A percentile compares a stretch with the other conserved stretches of the same genome.
Conservation (phyloP, 2,329 filamentous ascomycete species). For the Dothideomycetes sp. region DNA sequence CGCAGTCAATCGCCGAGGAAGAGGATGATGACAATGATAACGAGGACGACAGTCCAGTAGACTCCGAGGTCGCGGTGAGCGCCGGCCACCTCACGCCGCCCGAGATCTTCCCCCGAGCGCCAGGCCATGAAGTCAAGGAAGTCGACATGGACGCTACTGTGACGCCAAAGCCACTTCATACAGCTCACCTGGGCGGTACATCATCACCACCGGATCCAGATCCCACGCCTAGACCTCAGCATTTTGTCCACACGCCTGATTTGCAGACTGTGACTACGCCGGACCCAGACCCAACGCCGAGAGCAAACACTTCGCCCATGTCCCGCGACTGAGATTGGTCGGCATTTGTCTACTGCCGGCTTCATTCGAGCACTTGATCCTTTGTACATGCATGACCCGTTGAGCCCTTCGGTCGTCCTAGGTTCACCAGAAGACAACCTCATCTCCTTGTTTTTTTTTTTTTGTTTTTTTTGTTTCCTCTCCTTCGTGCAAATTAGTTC, state of each 20-base stretch:
- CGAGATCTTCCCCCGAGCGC: constrained; percentile 35
- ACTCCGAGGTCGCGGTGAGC: too few species aligned
- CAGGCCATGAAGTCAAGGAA: constrained; percentile 31
- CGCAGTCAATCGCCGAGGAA: constrained; percentile 2
- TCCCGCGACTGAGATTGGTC: neutral
- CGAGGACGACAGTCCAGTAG: too few species aligned
- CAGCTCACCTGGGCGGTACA: constrained; percentile 6
- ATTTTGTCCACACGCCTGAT: neutral
- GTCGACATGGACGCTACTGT: constrained; percentile 26
- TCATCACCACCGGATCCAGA: neutral
- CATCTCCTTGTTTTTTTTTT: neutral
- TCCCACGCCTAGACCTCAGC: neutral
- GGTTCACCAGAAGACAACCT: neutral
- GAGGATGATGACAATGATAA: too few species aligned
- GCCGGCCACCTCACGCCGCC: constrained; percentile 45
- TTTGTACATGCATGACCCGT: too few species aligned
- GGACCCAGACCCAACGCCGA: constrained; percentile 27
- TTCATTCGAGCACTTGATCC: too few species aligned
- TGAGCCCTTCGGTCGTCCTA: too few species aligned
- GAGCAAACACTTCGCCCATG: constrained; percentile 17
- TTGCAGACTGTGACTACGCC: neutral
- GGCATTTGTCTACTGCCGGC: too few species aligned
- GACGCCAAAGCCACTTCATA: constrained; percentile 22
- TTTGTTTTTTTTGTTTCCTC: neutral
- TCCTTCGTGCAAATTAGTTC: too few species aligned